Evolutionary conservation across 106 monocot genomes (phyloP).

Genomic region (Dendrobium huoshanense): DNA sequence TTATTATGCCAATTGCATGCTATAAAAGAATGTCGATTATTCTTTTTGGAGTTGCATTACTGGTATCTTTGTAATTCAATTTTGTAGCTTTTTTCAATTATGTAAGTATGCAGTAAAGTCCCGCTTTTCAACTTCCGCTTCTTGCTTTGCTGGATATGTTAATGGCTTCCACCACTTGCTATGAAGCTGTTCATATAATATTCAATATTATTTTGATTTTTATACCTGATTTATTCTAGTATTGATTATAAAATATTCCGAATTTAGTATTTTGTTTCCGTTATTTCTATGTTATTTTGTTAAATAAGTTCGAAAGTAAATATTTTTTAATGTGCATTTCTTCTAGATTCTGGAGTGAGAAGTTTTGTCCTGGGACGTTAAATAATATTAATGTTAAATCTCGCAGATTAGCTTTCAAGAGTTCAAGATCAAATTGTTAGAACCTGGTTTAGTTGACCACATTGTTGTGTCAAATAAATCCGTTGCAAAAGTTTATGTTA

Average conservation of each 20-base stretch:
- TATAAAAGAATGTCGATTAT: not conserved
- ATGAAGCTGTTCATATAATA: not conserved
- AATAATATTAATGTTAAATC: not conserved
- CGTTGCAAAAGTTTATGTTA: slow-evolving; percentile 91
- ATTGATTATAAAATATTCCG: not conserved
- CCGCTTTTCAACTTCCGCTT: not conserved
- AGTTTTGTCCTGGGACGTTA: not conserved
- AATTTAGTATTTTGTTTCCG: not conserved
- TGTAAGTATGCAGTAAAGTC: too few relatives aligned
- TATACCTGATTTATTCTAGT: not conserved
- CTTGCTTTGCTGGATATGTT: not conserved
- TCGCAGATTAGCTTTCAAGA: slow-evolving; percentile 98
- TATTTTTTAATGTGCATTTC: not conserved
- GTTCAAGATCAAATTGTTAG: slow-evolving; percentile 90
- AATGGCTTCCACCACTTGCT: not conserved
- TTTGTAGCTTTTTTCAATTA: too few relatives aligned
- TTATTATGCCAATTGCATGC: not conserved
- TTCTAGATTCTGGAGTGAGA: not conserved
- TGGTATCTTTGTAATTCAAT: too few relatives aligned
- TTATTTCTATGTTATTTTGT: not conserved
- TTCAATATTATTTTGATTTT: not conserved
- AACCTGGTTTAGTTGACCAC: slow-evolving; percentile 85
- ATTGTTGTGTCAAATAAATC: slow-evolving; percentile 95
- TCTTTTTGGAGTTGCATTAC: too few relatives aligned
- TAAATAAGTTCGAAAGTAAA: not conserved